phyloP scores from a whole-genome alignment of 2,329 filamentous ascomycete genomes.

The Trichoderma asperellum region DNA sequence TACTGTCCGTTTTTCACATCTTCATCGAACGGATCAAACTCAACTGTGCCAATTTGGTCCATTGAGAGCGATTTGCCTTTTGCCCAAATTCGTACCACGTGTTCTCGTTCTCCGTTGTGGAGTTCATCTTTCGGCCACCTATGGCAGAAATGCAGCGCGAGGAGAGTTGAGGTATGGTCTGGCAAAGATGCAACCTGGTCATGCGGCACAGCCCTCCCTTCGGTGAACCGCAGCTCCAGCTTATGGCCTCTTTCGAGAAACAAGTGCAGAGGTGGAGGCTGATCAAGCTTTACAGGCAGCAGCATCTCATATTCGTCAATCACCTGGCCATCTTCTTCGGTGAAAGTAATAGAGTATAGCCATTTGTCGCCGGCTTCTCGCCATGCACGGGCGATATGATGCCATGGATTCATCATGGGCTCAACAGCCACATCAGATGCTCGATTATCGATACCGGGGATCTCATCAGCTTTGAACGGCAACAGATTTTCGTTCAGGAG shows the following conservation, averaged over 20 bases:
- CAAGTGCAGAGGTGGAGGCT: constrained; percentile 44
- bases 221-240: constrained; percentile 41
- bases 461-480: constrained; percentile 56
- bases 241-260: constrained; percentile 44
- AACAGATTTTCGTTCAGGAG: constrained; percentile 79
- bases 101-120: constrained; percentile 34
- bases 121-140: constrained; percentile 47
- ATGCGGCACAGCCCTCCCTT: constrained; percentile 31
- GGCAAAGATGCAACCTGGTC: constrained; percentile 29
- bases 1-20: constrained; percentile 32
- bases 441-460: constrained; percentile 46
- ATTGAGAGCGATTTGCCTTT: constrained; percentile 35
- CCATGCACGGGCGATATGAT: constrained; percentile 52
- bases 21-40: constrained; percentile 38
- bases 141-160: constrained; percentile 54
- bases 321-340: constrained; percentile 39
- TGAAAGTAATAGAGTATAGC: constrained; percentile 41
- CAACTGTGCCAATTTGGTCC: constrained; percentile 39
- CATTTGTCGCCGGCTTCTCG: constrained; percentile 30
- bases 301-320: constrained; percentile 48
- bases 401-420: constrained; percentile 53
- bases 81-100: constrained; percentile 50
- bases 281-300: constrained; percentile 49
- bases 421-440: constrained; percentile 43
- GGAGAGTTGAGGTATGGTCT: constrained; percentile 52